Evolutionary conservation across 1,139 yeast species (phyloP).

Genomic region (Taphrina populina): DNA sequence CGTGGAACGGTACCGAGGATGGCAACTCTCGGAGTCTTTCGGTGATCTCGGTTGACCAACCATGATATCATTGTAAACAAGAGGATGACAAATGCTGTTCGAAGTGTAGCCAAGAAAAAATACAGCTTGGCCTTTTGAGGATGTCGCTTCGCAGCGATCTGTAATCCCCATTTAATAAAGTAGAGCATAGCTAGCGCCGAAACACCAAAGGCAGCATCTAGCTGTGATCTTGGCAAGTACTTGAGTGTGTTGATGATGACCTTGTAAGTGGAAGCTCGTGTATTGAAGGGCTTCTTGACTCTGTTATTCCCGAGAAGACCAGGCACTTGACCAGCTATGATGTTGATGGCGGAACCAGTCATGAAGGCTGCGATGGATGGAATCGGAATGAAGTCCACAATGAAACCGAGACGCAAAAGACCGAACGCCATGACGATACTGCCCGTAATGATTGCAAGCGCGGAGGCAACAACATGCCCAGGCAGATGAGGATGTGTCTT

Average conservation of each 20-base stretch:
- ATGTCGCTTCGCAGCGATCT: constrained; percentile 61
- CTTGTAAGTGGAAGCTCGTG: constrained; percentile 66
- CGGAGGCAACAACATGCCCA: constrained; percentile 63
- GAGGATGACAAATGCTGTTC: constrained; percentile 78
- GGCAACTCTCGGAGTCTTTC: constrained; percentile 51
- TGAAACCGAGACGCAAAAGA: constrained; percentile 76
- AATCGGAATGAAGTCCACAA: constrained; percentile 81
- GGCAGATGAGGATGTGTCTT: constrained; percentile 47
- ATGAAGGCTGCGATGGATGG: constrained; percentile 95
- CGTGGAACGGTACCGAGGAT: constrained; percentile 77
- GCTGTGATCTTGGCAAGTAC: constrained; percentile 62
- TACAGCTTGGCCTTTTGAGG: constrained; percentile 59
- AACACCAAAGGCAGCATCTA: constrained; percentile 88
- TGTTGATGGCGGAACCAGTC: constrained; percentile 88
- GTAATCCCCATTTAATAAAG: constrained; percentile 61
- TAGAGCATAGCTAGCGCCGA: constrained; percentile 68
- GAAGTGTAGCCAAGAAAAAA: constrained; percentile 71
- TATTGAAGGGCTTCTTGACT: constrained; percentile 63
- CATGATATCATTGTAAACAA: constrained; percentile 74
- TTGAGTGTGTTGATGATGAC: constrained; percentile 73
- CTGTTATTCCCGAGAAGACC: constrained; percentile 71
- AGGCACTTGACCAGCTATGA: constrained; percentile 82
- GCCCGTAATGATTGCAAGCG: constrained; percentile 78
- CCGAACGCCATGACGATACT: constrained; percentile 81
- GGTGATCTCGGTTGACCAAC: constrained; percentile 54